These are phyloP conservation scores for Karstenula rhodostoma DNA, from an alignment of 2,329 filamentous ascomycete species.

Conservation along the genomic window DNA sequence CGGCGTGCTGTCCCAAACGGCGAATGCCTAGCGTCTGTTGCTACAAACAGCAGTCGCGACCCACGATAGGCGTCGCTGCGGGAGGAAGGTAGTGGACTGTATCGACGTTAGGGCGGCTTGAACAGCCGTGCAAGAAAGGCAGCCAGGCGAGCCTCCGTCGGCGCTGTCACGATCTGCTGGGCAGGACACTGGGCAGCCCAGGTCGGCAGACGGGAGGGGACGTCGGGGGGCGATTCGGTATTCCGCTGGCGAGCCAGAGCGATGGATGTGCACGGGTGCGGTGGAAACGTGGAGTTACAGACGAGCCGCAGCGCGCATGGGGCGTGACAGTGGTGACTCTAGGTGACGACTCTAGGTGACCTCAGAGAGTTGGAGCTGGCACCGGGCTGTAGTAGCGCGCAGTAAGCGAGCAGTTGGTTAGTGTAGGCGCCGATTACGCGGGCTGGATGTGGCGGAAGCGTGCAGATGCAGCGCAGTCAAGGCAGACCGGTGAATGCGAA, in stretches of 20 bases:
- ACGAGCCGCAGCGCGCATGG: constrained; percentile 29
- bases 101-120: constrained; percentile 53
- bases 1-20: constrained; percentile 26
- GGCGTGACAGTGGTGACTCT: constrained; percentile 2
- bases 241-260: constrained; percentile 51
- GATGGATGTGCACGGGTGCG: constrained; percentile 34
- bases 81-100: constrained; percentile 22
- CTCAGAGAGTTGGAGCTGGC: constrained; percentile 11
- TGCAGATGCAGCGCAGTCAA: constrained; percentile 15
- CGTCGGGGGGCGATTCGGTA: constrained; percentile 44
- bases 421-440: constrained; percentile 14
- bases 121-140: constrained; percentile 56
- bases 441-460: constrained; percentile 15
- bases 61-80: constrained; percentile 5
- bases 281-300: constrained; percentile 4
- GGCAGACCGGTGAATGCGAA: constrained; percentile 27
- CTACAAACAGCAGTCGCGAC: constrained; percentile 29
- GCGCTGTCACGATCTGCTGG: constrained; percentile 47
- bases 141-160: constrained; percentile 55
- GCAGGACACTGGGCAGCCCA: constrained; percentile 38
- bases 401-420: constrained; percentile 18
- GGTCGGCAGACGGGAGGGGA: constrained; percentile 36
- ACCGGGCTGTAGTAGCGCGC: constrained; percentile 8
- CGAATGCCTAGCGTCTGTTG: constrained; percentile 12
- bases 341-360: constrained; percentile 4